phyloP scores from a whole-genome alignment of 371 early-diverging fungal genomes.

The Saksenaea vasiformis region DNA sequence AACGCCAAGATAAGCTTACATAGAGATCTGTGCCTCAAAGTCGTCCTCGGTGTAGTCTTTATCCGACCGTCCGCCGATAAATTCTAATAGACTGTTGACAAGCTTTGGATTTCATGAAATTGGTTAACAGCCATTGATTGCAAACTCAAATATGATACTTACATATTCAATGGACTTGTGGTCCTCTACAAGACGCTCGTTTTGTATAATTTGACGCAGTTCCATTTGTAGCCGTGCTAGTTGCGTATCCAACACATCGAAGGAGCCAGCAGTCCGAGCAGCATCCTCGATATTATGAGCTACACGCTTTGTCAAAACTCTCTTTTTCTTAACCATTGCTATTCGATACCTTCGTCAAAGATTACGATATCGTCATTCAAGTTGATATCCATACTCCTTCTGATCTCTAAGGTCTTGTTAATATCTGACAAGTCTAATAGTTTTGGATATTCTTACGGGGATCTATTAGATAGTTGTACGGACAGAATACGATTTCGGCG shows the following conservation, averaged over 20 bases:
- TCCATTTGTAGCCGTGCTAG: slow-evolving; percentile 38
- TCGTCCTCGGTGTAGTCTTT: slow-evolving; percentile 29
- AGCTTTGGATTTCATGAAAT: slow-evolving; percentile 12
- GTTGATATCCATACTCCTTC: slow-evolving; percentile 61
- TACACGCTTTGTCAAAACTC: neutral
- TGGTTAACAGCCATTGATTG: slow-evolving; percentile 7
- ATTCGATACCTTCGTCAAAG: slow-evolving; percentile 83
- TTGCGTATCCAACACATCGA: slow-evolving; percentile 51
- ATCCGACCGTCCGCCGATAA: slow-evolving; percentile 17
- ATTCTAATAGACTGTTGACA: slow-evolving; percentile 16
- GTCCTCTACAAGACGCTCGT: slow-evolving; percentile 13
- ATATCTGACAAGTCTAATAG: neutral
- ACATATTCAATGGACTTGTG: slow-evolving; percentile 42
- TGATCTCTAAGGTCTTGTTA: slow-evolving; percentile 35
- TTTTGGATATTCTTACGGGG: slow-evolving; percentile 37
- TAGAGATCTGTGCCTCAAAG: slow-evolving; percentile 38
- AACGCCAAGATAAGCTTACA: slow-evolving; percentile 29
- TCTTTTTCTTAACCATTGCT: neutral
- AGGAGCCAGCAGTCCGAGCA: slow-evolving; percentile 52
- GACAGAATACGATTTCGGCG: slow-evolving; percentile 87
- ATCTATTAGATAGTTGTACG: slow-evolving; percentile 93
- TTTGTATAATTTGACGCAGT: slow-evolving; percentile 30
- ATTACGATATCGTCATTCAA: slow-evolving; percentile 74
- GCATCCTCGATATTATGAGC: slow-evolving; percentile 63
- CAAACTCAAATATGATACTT: slow-evolving; percentile 6